Base-by-base conservation (phyloP, 495 filamentous ascomycete genomes). In the Neurospora tetraspora region DNA sequence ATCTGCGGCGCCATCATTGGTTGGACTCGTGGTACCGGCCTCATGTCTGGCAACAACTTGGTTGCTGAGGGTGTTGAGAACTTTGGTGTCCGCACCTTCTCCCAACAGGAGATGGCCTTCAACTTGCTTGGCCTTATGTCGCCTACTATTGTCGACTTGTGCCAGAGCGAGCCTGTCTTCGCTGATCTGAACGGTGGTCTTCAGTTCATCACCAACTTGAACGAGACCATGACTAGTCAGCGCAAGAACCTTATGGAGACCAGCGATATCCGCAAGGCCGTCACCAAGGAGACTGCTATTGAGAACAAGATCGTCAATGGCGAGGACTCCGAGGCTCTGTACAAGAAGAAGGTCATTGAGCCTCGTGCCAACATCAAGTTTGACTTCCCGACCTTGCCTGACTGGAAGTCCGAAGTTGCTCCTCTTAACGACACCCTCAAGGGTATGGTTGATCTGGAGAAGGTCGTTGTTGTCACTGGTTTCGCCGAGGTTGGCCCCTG, bases 71-170 rank as follows among this genome's bases (percentile, higher is more conserved):
- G 95, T 69, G 92, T 99, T 71, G 96, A 99, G 84, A 92, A 91
- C 74, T 94, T 95, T 77, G 96, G 96, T 78, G 96, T 98, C 18
- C 93, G 96, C 74, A 99, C 96, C 5, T 99, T 99, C 85, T 98
- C 95, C 20, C 96, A 98, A 84, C 93, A 96, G 77, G 96, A 99
- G 82, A 99, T 99, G 96, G 96, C 96, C 4, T 98, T 99, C 88
- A 99, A 98, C 82, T 84, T 99, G 71, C 90, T 99, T 43, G 95
- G 96, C 71, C 89, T 99, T 68, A 98, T 99, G 96, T 89, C 95
- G 5, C 94, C 96, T 10, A 88, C 91, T 34, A 92, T 99, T 73
- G 94, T 97, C 76, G 94, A 98, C 78, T 89, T 99, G 39, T 98
- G 96, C 86, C 96, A 99, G 82, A 86, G 89, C 38, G 94, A 99